Base-by-base conservation (phyloP, 345 rosid species). In the Gossypium longicalyx region DNA sequence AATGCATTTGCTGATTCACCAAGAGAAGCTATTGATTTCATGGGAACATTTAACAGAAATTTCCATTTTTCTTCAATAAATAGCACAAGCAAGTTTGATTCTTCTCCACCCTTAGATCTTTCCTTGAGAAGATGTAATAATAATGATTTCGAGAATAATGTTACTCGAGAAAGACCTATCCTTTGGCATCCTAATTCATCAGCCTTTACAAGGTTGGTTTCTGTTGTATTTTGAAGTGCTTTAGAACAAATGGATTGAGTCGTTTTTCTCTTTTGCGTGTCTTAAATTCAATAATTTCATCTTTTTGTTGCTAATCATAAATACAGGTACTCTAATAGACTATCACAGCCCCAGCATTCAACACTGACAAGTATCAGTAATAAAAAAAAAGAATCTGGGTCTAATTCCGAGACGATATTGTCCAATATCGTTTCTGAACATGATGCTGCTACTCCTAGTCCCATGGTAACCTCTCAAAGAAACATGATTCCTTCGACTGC, bases 171-270 rank as follows among this genome's bases (percentile, higher is more conserved):
- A 74, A 80, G 76, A 65, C 85, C 82, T 15, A 78, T 78, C 27
- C 87, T 94, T 29, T 83, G 84, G 82, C 97, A 88, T 58, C 91
- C 97, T 54, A 82, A 83, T 86, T 88, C 93, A 82, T 94, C 97
- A 0, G 97, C 98, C 76, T 94, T 94, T 79, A 82, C 93, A 5
- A 81, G 90, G 97, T 89, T 76, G 81, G 91, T 78, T 64, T 69
- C 44, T 63, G 25, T 74, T 76, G 61, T 20, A 4, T 17, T 72
- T 48, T 4, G n/a, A 67, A 25, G 7, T 13, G n/a, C 17, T 45
- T 61, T 61, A 2, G 19, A 59, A 16, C 15, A 12, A 20, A 15
- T 59, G 41, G 17, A 61, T 27, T n/a, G 70, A 49, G 27, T 48
- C 76, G 8, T 4, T 12, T 63, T 60, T 20, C 3, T 19, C 47